Evolutionary conservation across 805 yeast genomes (phyloP), one percentile per base, ranked within the genome.

Genomic region (Saturnispora ahearnii): DNA sequence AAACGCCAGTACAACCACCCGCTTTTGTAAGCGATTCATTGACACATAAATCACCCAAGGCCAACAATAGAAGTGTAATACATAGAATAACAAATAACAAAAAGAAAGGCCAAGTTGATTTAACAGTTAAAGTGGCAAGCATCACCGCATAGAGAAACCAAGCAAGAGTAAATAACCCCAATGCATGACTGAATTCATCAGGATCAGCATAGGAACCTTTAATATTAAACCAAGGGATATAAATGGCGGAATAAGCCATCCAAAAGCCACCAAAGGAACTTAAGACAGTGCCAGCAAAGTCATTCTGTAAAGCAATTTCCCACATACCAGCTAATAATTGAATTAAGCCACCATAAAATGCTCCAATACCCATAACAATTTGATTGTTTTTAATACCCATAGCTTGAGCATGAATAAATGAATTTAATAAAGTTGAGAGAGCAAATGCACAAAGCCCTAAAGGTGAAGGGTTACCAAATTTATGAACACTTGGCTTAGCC

Each of bases 381-480:
- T 79, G 78, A 34, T 78, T 76, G 42, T 77, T 73, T 5, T 73
- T 67, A 42, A 81, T 84, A 46, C 87, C 85, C 70, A 84, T 78
- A 12, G 85, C 87, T 40, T 75, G 78, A 33, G 77, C 74, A 61
- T 82, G 82, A 50, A 78, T 69, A 57, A 83, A 60, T 2, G 86
- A 78, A 38, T 82, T 70, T 26, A 81, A 82, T 62, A 83, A 77
- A 44, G 84, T 78, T 26, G 84, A 78, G 55, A 80, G 67, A 13
- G 87, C 86, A 66, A 84, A 84, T 28, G 84, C 86, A 28, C 80
- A 76, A 51, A 84, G 68, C 13, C 89, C 91, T 54, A 84, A 68
- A 21, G 90, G 90, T 41, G 84, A 84, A 30, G 91, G 90, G 59
- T 84, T 83, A 51, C 83, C 90, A 68, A 76, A 72, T 53, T 73